phyloP scores from a whole-genome alignment of 2,329 filamentous ascomycete genomes.

The Verticillium isaacii region DNA sequence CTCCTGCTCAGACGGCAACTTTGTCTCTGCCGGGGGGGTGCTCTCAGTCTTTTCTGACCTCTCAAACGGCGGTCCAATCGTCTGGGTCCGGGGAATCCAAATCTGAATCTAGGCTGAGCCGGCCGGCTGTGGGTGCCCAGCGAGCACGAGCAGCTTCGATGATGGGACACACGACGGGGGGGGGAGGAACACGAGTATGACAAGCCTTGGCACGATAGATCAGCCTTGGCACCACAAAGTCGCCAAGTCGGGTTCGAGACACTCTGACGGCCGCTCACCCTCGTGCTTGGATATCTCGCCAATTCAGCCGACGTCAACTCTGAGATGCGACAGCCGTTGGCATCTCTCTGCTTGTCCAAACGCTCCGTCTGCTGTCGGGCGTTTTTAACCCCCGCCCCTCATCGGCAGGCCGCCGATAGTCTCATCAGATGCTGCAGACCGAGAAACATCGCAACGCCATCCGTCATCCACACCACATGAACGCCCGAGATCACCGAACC shows the following conservation, averaged over 20 bases:
- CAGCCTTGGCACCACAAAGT: too few relatives aligned
- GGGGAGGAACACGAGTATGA: too few relatives aligned
- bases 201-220: too few relatives aligned
- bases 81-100: neutral
- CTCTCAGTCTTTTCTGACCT: neutral
- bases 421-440: neutral
- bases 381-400: neutral
- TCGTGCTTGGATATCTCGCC: too few relatives aligned
- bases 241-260: too few relatives aligned
- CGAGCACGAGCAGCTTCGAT: too few relatives aligned
- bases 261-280: too few relatives aligned
- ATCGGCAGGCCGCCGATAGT: neutral
- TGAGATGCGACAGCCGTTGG: neutral
- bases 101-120: too few relatives aligned
- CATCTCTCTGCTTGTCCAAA: neutral
- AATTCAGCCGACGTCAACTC: neutral
- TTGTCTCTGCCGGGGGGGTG: neutral
- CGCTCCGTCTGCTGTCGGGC: neutral
- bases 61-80: neutral
- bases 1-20: neutral
- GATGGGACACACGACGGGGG: too few relatives aligned
- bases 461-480: neutral
- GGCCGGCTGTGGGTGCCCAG: too few relatives aligned
- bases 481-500: neutral
- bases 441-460: neutral